A percentile compares a stretch with the other conserved stretches of the same genome.
These are phyloP conservation scores for Mycothermus thermophilus DNA, from an alignment of 495 filamentous ascomycete genomes.

Conservation along the genomic window DNA sequence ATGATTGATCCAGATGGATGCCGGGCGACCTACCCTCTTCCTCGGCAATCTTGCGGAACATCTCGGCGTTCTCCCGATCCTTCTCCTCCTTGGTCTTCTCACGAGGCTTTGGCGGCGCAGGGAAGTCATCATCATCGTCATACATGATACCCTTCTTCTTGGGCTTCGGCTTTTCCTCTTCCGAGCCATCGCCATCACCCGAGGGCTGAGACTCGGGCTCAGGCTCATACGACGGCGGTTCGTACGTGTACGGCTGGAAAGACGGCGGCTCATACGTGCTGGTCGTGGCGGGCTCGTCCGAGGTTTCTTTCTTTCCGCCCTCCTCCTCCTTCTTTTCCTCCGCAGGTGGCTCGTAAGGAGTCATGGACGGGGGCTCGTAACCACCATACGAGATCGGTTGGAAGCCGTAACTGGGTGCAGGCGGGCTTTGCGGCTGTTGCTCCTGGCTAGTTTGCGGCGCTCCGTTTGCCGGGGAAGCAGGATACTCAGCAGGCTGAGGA, in stretches of 20 bases:
- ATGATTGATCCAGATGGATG: too few species aligned
- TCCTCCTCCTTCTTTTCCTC: conserved; percentile 20
- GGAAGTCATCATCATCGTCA: conserved; percentile 52
- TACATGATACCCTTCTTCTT: conserved; percentile 75
- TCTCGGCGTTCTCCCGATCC: conserved; percentile 55
- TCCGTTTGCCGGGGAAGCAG: conserved; percentile 5
- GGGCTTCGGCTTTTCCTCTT: conserved; percentile 35
- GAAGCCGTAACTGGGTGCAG: conserved; percentile 14
- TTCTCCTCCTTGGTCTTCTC: conserved; percentile 43
- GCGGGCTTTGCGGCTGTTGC: conserved; percentile 9
- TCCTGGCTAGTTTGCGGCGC: conserved; percentile 2
- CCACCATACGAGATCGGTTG: conserved; percentile 31
- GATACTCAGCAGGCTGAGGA: conserved; percentile 16
- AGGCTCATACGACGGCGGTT: conserved; percentile 36
- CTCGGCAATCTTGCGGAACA: conserved; percentile 71
- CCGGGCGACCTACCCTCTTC: conserved; percentile 65
- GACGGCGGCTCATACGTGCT: not conserved
- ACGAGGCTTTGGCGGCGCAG: conserved; percentile 17
- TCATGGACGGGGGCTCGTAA: conserved; percentile 26
- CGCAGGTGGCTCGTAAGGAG: conserved; percentile 18
- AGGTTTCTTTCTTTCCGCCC: too few species aligned
- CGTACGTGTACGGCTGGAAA: not conserved
- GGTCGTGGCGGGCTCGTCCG: too few species aligned
- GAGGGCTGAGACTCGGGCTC: conserved; percentile 28
- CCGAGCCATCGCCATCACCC: conserved; percentile 20